These are phyloP conservation scores for Ananas comosus DNA, from an alignment of 176 grass and related monocot species.

Conservation along the genomic window DNA sequence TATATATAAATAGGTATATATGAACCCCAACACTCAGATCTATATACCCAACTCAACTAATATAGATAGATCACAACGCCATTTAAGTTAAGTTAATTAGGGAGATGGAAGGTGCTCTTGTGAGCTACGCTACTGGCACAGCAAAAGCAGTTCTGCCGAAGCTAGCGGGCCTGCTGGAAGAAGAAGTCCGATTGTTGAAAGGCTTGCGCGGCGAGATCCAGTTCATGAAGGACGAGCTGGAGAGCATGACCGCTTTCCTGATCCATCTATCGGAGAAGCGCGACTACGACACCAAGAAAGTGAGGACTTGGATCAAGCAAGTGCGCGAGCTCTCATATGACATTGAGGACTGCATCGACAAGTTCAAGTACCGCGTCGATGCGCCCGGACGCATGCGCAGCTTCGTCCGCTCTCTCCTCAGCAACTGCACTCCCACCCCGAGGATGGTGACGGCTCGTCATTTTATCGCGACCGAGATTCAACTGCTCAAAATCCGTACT, in stretches of 20 bases:
- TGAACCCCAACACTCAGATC: too few relatives aligned
- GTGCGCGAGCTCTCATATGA: constrained; percentile 33
- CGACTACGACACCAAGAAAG: not conserved
- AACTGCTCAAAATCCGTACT: constrained; percentile 8
- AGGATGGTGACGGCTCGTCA: constrained; percentile 2
- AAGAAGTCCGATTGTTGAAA: not conserved
- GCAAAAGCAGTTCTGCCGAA: constrained; percentile 1
- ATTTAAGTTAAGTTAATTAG: too few relatives aligned
- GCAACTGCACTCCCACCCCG: not conserved
- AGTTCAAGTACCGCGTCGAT: constrained; percentile 1
- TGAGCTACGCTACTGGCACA: not conserved
- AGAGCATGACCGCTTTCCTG: constrained; percentile 11
- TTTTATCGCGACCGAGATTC: not conserved
- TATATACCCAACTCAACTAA: too few relatives aligned
- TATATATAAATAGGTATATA: too few relatives aligned
- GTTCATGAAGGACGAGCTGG: constrained; percentile 19
- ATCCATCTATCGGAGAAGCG: not conserved
- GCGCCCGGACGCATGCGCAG: too few relatives aligned
- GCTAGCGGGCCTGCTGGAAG: not conserved
- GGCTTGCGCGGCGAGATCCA: not conserved
- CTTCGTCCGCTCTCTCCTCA: not conserved
- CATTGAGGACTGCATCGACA: constrained; percentile 23
- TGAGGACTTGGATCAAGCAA: constrained; percentile 11
- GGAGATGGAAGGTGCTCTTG: not conserved
- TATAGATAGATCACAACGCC: too few relatives aligned